A percentile compares a stretch with the other conserved stretches of the same genome.
phyloP scores from a whole-genome alignment of 306 rosid genomes.

The Medicago arabica region DNA sequence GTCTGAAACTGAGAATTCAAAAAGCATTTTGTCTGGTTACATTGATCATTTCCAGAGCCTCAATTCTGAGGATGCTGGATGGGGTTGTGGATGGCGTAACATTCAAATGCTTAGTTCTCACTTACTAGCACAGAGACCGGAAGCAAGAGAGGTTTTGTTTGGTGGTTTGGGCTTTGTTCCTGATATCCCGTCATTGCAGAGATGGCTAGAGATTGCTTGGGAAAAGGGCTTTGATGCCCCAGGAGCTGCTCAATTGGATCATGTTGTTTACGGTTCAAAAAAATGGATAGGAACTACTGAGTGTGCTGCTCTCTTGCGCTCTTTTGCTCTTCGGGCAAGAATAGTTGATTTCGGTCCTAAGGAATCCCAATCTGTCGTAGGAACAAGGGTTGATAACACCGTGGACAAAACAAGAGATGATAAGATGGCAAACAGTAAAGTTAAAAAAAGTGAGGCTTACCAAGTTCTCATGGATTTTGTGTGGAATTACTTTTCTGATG shows the following conservation, averaged over 20 bases:
- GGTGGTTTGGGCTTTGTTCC: conserved; percentile 79
- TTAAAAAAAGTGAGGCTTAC: conserved; percentile 47
- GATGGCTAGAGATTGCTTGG: conserved; percentile 98
- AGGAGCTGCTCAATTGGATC: conserved; percentile 68
- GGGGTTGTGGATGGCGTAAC: conserved; percentile 97
- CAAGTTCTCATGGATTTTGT: conserved; percentile 82
- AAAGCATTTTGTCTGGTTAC: conserved; percentile 61
- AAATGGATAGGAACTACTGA: conserved; percentile 89
- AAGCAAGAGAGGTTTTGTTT: conserved; percentile 66
- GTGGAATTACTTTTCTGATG: conserved; percentile 82
- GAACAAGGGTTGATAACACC: conserved; percentile 52
- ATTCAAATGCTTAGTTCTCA: conserved; percentile 83
- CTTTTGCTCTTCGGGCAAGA: conserved; percentile 73
- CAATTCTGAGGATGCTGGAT: conserved; percentile 69
- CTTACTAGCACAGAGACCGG: conserved; percentile 62
- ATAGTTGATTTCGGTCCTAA: conserved; percentile 86
- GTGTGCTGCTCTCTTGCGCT: conserved; percentile 79
- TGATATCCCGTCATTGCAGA: conserved; percentile 75
- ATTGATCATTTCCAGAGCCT: conserved; percentile 81
- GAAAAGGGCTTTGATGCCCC: conserved; percentile 76
- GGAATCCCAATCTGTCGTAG: conserved; percentile 62
- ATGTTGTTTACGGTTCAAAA: conserved; percentile 61
- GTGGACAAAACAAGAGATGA: conserved; percentile 20
- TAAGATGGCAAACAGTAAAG: conserved; percentile 38
- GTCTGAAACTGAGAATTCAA: conserved; percentile 59